Percentiles rank a stretch among this genome's conserved stretches.
Conservation (phyloP, 1,284 basidiomycete genomes). For the Sanguinoderma infundibulare region DNA sequence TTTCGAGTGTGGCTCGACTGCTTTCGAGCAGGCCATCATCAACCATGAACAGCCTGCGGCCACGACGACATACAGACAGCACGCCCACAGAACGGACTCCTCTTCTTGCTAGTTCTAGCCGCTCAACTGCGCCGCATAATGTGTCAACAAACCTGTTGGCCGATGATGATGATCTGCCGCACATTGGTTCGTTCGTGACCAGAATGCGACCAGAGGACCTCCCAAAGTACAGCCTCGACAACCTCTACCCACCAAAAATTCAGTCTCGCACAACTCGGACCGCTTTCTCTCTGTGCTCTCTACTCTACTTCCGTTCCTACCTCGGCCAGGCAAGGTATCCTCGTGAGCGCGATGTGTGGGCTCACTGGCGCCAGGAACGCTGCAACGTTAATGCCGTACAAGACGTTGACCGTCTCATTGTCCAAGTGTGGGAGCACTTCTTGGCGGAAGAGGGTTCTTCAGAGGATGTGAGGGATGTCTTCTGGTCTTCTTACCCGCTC, state of each 20-base stretch:
- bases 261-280: slow-evolving; percentile 16
- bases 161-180: slow-evolving; percentile 5
- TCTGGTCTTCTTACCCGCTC: slow-evolving; percentile 31
- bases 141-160: neutral
- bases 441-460: slow-evolving; percentile 24
- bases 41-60: neutral
- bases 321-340: neutral
- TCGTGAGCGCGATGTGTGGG: slow-evolving; percentile 30
- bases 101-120: slow-evolving; percentile 10
- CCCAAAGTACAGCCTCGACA: slow-evolving; percentile 17
- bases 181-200: slow-evolving; percentile 29
- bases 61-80: neutral
- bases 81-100: slow-evolving; percentile 18
- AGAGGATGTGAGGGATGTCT: slow-evolving; percentile 27
- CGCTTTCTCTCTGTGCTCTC: slow-evolving; percentile 37
- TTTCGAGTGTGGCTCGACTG: neutral
- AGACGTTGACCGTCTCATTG: slow-evolving; percentile 27
- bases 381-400: slow-evolving; percentile 12
- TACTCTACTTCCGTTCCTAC: slow-evolving; percentile 25
- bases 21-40: neutral
- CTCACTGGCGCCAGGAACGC: slow-evolving; percentile 34
- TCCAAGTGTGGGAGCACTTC: slow-evolving; percentile 34
- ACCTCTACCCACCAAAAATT: slow-evolving; percentile 22
- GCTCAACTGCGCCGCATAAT: neutral
- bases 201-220: slow-evolving; percentile 30